These are phyloP conservation scores for Populus hybrid DNA, from an alignment of 441 rosid species.

Conservation along the genomic window DNA sequence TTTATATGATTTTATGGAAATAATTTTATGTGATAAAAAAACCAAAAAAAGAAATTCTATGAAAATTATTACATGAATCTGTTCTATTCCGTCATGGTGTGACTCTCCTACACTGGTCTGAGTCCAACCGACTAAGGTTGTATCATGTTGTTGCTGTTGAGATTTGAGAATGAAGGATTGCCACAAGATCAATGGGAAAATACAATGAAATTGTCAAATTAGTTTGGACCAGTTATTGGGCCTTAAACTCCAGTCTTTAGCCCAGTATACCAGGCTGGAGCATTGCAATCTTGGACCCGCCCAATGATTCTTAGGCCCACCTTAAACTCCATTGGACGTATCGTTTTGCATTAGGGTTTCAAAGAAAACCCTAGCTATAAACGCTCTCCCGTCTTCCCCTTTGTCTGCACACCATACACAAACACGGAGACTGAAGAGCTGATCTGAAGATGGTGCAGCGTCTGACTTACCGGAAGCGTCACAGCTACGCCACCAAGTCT, in stretches of 20 bases:
- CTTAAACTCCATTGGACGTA: not conserved
- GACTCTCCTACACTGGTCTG: no score
- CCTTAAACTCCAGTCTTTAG: not conserved
- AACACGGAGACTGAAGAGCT: not conserved
- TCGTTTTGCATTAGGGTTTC: not conserved
- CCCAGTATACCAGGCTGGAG: not conserved
- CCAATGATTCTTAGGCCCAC: not conserved
- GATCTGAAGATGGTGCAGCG: constrained; percentile 51
- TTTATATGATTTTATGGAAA: no score
- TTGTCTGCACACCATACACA: not conserved
- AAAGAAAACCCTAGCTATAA: not conserved
- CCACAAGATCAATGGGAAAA: no score
- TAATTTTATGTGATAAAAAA: no score
- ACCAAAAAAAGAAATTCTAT: no score
- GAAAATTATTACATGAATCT: no score
- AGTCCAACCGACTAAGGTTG: no score
- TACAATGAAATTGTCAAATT: not conserved
- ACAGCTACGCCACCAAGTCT: constrained; percentile 66
- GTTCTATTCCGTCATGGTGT: no score
- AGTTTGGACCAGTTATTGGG: not conserved
- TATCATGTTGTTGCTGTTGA: no score
- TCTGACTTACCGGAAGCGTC: constrained; percentile 54
- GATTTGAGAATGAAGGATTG: constrained; percentile 27
- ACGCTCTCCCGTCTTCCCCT: not conserved
- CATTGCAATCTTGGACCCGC: not conserved